A percentile compares a stretch with the other conserved stretches of the same genome.
These are phyloP conservation scores for Macadamia tetraphylla DNA, from an alignment of 164 flowering plant species.

Conservation along the genomic window DNA sequence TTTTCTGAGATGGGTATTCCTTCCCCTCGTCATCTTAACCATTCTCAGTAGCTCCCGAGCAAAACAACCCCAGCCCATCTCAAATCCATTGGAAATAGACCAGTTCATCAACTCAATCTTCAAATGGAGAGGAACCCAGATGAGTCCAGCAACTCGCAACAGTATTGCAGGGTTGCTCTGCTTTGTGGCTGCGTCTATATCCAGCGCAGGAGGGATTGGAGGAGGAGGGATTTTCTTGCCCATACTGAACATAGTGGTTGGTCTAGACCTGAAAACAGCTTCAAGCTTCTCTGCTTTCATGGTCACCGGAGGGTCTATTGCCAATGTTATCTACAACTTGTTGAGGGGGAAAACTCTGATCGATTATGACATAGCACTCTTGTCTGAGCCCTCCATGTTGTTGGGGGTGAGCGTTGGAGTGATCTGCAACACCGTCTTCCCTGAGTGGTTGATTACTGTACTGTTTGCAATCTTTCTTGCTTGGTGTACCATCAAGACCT, in stretches of 20 bases:
- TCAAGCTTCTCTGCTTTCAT: constrained; percentile 62
- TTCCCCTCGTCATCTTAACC: neutral
- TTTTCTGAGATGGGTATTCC: neutral
- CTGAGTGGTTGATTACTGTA: constrained; percentile 59
- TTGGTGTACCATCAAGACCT: constrained; percentile 58
- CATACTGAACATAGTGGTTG: constrained; percentile 49
- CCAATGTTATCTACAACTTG: constrained; percentile 41
- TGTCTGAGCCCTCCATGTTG: constrained; percentile 64
- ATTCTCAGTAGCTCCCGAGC: neutral
- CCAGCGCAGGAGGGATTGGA: constrained; percentile 79
- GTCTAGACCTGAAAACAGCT: constrained; percentile 60
- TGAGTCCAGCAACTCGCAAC: neutral
- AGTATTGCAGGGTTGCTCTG: constrained; percentile 35
- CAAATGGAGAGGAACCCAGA: neutral
- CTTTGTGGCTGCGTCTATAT: constrained; percentile 53
- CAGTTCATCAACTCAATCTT: neutral
- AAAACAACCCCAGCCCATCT: neutral
- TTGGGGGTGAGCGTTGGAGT: constrained; percentile 75
- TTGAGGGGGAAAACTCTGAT: constrained; percentile 31
- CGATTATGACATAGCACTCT: constrained; percentile 56
- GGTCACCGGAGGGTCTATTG: constrained; percentile 71
- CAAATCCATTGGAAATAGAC: neutral
- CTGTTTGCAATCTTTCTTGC: constrained; percentile 53
- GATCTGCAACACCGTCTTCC: constrained; percentile 51
- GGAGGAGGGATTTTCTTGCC: constrained; percentile 73